These are phyloP conservation scores for Trichoderma virens DNA, from an alignment of 495 filamentous ascomycete genomes.

Conservation along the genomic window DNA sequence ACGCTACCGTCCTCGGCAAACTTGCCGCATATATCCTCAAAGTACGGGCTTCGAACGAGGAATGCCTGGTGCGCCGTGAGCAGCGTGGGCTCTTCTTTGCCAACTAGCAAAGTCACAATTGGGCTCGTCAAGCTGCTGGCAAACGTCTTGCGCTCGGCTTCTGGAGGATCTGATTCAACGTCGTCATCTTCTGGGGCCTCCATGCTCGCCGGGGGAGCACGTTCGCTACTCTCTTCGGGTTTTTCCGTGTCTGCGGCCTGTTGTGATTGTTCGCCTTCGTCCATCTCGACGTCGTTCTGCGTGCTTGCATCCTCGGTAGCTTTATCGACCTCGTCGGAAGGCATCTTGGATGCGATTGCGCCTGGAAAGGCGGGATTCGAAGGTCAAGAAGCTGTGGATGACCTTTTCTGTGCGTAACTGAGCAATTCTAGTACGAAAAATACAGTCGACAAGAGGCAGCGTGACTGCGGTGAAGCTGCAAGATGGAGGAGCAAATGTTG, in stretches of 20 bases:
- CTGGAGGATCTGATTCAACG: constrained; percentile 6
- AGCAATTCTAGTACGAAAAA: neutral
- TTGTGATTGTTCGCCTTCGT: neutral
- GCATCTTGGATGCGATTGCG: neutral
- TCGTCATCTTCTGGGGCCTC: neutral
- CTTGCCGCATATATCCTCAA: constrained; percentile 52
- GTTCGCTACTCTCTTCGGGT: neutral
- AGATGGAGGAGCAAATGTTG: neutral
- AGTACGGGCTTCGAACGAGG: constrained; percentile 63
- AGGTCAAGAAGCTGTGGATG: neutral
- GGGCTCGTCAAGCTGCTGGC: constrained; percentile 67
- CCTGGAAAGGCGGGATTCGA: neutral
- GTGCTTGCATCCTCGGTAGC: neutral
- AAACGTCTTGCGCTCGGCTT: constrained; percentile 32
- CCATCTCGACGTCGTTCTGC: constrained; percentile 11
- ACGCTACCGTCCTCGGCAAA: constrained; percentile 48
- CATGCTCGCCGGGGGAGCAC: neutral
- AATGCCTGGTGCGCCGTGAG: constrained; percentile 76
- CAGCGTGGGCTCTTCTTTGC: constrained; percentile 47
- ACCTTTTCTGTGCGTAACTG: neutral
- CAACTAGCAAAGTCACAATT: constrained; percentile 69
- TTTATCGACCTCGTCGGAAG: neutral
- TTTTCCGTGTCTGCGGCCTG: neutral
- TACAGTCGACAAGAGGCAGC: neutral
- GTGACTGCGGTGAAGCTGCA: neutral